These are phyloP conservation scores for Postia placenta DNA, from an alignment of 768 basidiomycete genomes.

Conservation along the genomic window DNA sequence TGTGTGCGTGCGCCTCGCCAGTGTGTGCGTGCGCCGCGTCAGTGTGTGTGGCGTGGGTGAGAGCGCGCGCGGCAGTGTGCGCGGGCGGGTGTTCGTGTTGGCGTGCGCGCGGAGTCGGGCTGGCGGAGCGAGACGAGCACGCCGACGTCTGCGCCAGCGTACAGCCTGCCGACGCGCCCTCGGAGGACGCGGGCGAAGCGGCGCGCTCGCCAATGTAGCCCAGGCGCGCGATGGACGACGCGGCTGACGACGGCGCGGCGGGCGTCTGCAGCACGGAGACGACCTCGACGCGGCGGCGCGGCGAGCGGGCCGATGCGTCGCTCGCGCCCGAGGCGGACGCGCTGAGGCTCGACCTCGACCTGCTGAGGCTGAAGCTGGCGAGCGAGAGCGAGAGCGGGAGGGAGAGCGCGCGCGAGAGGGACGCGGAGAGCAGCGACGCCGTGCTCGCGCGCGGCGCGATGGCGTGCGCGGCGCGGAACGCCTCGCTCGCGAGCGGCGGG, in stretches of 20 bases:
- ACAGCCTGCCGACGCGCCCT: not conserved
- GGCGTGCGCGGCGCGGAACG: constrained; percentile 19
- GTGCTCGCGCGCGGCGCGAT: constrained; percentile 11
- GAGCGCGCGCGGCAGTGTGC: not conserved
- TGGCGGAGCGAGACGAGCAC: not conserved
- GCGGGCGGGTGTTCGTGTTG: too few relatives aligned
- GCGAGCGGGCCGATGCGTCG: constrained; percentile 6
- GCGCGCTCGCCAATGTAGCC: not conserved
- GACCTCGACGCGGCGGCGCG: constrained; percentile 8
- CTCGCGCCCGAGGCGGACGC: constrained; percentile 7
- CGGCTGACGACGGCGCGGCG: too few relatives aligned
- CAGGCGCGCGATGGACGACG: not conserved
- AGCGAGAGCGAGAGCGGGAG: not conserved
- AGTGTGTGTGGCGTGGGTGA: not conserved
- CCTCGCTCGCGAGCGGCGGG: constrained; percentile 17
- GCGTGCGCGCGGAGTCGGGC: not conserved
- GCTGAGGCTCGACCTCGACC: not conserved
- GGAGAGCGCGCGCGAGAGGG: not conserved
- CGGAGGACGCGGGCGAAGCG: not conserved
- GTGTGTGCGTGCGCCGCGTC: not conserved
- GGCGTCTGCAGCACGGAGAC: constrained; percentile 1
- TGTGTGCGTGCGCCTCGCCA: not conserved
- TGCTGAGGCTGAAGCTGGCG: not conserved
- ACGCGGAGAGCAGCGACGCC: not conserved
- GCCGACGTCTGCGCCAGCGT: not conserved